Percentiles rank a stretch among this genome's conserved stretches.
phyloP scores from a whole-genome alignment of 2,329 filamentous ascomycete species.

The Aureobasidium uvarum region DNA sequence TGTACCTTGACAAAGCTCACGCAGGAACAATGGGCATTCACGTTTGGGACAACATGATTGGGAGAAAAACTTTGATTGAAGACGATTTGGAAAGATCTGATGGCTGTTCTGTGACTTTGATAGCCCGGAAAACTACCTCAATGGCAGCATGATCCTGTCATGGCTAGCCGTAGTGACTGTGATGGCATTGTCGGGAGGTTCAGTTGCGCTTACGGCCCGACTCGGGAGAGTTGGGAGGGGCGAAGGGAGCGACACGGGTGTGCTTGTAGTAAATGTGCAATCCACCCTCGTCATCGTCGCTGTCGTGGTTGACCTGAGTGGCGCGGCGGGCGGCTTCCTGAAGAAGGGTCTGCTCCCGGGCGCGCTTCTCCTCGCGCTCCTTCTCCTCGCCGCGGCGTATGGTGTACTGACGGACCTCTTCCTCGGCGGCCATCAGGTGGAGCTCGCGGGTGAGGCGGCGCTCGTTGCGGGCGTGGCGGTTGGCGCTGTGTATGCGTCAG shows the following conservation, averaged over 20 bases:
- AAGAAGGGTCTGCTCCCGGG: neutral
- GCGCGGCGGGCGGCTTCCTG: neutral
- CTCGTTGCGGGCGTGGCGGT: conserved; percentile 6
- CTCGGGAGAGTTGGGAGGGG: neutral
- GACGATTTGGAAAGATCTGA: neutral
- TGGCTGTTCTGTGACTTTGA: neutral
- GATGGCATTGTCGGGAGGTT: neutral
- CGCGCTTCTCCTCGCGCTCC: conserved; percentile 2
- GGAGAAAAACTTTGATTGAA: neutral
- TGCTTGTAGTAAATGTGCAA: neutral
- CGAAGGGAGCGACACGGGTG: neutral
- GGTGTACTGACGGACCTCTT: neutral
- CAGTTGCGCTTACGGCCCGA: neutral
- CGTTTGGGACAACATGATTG: neutral
- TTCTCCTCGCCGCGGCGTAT: neutral
- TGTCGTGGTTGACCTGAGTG: neutral
- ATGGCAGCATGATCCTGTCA: neutral
- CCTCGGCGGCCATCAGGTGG: neutral
- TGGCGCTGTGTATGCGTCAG: neutral
- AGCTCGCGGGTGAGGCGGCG: neutral
- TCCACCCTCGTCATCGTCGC: neutral
- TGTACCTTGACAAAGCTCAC: neutral
- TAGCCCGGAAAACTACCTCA: neutral
- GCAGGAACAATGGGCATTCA: neutral
- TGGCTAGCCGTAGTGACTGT: neutral